These are phyloP conservation scores for Clonostachys sp. DNA, from an alignment of 2,329 filamentous ascomycete genomes.

Conservation along the genomic window DNA sequence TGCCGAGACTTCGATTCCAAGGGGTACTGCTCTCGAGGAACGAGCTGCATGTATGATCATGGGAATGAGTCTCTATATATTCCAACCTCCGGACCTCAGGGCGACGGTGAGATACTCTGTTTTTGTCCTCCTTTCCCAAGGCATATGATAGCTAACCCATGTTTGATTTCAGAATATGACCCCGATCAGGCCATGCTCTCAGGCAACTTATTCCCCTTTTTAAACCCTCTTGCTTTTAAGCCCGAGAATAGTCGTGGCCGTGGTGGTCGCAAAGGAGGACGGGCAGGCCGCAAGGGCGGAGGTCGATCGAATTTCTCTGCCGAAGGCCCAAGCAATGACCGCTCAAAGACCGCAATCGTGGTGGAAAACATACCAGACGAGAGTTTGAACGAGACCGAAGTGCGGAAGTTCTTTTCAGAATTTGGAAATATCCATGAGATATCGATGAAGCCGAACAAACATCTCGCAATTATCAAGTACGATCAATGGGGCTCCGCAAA, in stretches of 20 bases:
- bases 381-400: constrained; percentile 58
- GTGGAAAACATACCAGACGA: constrained; percentile 75
- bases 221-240: constrained; percentile 8
- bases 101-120: constrained; percentile 1
- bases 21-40: constrained; percentile 66
- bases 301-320: constrained; percentile 58
- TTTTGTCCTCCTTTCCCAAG: too few species aligned
- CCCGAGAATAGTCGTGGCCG: constrained; percentile 19
- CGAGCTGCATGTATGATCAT: constrained; percentile 66
- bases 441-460: constrained; percentile 61
- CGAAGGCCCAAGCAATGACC: constrained; percentile 58
- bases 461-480: constrained; percentile 66
- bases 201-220: not conserved
- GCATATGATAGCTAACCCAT: not conserved
- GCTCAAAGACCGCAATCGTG: constrained; percentile 63
- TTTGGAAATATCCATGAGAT: constrained; percentile 65
- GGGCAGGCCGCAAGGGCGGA: constrained; percentile 19
- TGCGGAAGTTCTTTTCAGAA: constrained; percentile 65
- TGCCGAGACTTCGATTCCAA: constrained; percentile 71
- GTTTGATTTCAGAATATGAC: constrained; percentile 22
- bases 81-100: not conserved
- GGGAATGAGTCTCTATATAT: constrained; percentile 34
- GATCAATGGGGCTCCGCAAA: constrained; percentile 62
- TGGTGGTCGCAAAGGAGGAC: constrained; percentile 28
- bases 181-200: constrained; percentile 17